Evolutionary conservation across 306 rosid genomes (phyloP).

Genomic region (Trifolium dubium): DNA sequence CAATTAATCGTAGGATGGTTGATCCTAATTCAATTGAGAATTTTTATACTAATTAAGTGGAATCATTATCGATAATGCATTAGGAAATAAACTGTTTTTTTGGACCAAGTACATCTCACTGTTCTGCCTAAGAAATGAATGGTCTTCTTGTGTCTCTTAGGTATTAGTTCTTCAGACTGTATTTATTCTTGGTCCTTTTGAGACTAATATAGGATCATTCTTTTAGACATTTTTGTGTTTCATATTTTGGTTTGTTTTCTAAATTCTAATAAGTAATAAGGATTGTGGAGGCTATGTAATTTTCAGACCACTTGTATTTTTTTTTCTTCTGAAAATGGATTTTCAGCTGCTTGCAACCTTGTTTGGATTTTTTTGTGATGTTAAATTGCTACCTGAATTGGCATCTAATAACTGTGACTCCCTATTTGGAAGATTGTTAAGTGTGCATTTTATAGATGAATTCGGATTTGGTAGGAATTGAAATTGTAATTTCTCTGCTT

Average conservation of each 20-base stretch:
- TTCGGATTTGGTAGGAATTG: background rate
- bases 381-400: slow-evolving; percentile 18
- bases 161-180: slow-evolving; percentile 11
- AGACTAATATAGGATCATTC: slow-evolving; percentile 19
- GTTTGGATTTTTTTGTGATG: slow-evolving; percentile 18
- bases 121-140: slow-evolving; percentile 25
- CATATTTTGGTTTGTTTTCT: slow-evolving; percentile 20
- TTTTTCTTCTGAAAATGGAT: no score
- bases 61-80: slow-evolving; percentile 34
- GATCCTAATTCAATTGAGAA: slow-evolving; percentile 21
- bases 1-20: slow-evolving; percentile 32
- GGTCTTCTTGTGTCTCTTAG: slow-evolving; percentile 2
- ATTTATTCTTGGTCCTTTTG: slow-evolving; percentile 3
- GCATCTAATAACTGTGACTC: slow-evolving; percentile 35
- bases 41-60: slow-evolving; percentile 25
- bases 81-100: slow-evolving; percentile 22
- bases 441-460: slow-evolving; percentile 24
- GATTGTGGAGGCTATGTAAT: slow-evolving; percentile 5
- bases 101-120: slow-evolving; percentile 21
- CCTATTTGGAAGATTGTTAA: slow-evolving; percentile 4
- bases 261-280: background rate
- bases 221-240: slow-evolving; percentile 11
- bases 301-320: background rate
- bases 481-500: slow-evolving; percentile 18
- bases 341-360: slow-evolving; percentile 36